Base-by-base conservation (phyloP, 257 asterid genomes). In the Mitragyna speciosa region DNA sequence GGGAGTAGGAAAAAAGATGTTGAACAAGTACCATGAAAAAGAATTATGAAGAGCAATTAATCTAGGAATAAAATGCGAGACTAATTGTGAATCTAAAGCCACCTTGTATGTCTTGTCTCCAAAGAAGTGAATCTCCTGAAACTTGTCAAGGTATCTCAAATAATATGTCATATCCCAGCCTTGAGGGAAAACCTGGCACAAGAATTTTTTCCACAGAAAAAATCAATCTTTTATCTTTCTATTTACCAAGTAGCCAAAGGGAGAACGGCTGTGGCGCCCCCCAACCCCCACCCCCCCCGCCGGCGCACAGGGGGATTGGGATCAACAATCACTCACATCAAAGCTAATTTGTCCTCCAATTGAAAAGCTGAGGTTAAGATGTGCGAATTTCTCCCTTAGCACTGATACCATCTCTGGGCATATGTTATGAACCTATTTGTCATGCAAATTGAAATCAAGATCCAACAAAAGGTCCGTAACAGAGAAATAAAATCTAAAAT, bases 91-190 rank as follows among this genome's bases (percentile, higher is more conserved):
- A 70, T 75, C 33, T 77, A 79, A 43, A 85, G 48, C 24, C 52
- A 92, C 98, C 99, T 94, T 90, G 91, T 92, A 92, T 28, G 99
- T 96, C 88, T 96, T 94, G 94, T 94, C 98, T 47, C 98, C 98
- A 61, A 94, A 96, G 87, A 96, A 96, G 90, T 94, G 97, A 70
- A 96, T 89, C 83, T 94, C 98, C 49, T 85, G 54, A 88, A 94
- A 96, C 31, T 92, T 93, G n/a, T 90, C 92, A 47, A 96, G 90
- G 87, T 91, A 96, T 79, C 83, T 90, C 95, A 96, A 90, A 88
- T 98, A 96, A 80, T 90, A 96, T 24, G 98, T 96, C 91, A 94
- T 96, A 86, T 96, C 99, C 99, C 99, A 94, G 48, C 98, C 97
- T 81, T 81, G 94, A 81, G 98, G 99, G 56, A 96, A 96, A 82